Evolutionary conservation across 2,329 filamentous ascomycete species (phyloP).

Genomic region (Cadophora malorum): DNA sequence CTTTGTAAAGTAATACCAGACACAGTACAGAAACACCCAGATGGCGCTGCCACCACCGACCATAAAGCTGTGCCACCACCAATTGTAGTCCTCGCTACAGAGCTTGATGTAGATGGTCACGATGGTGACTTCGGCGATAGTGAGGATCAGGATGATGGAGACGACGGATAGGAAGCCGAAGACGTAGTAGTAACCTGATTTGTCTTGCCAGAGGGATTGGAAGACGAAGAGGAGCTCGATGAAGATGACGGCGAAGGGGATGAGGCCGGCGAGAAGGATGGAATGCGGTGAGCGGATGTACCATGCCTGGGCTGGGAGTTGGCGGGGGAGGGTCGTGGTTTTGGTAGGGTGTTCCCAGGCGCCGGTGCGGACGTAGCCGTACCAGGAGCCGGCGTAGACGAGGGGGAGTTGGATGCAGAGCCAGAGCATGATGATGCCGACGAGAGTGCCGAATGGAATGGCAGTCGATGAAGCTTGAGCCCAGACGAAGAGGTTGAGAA

Average conservation of each 20-base stretch:
- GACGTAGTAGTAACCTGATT: slow-evolving; percentile 90
- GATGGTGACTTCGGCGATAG: slow-evolving; percentile 82
- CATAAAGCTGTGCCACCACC: slow-evolving; percentile 92
- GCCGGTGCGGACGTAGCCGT: slow-evolving; percentile 70
- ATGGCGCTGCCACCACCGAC: slow-evolving; percentile 77
- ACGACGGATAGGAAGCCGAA: slow-evolving; percentile 85
- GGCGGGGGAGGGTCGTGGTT: slow-evolving; percentile 72
- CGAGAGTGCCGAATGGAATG: slow-evolving; percentile 79
- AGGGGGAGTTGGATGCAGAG: slow-evolving; percentile 85
- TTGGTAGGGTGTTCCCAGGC: slow-evolving; percentile 85
- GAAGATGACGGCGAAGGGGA: slow-evolving; percentile 87
- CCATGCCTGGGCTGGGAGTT: slow-evolving; percentile 78
- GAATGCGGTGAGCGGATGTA: slow-evolving; percentile 70
- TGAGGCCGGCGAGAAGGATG: slow-evolving; percentile 74
- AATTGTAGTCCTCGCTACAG: slow-evolving; percentile 85
- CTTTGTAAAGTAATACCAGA: slow-evolving; percentile 84
- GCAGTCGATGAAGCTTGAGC: slow-evolving; percentile 87
- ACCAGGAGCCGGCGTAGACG: slow-evolving; percentile 81
- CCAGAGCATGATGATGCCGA: slow-evolving; percentile 78
- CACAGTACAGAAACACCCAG: slow-evolving; percentile 84
- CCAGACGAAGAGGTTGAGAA: slow-evolving; percentile 90
- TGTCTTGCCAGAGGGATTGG: slow-evolving; percentile 87
- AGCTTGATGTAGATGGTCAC: slow-evolving; percentile 84
- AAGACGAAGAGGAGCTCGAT: slow-evolving; percentile 89
- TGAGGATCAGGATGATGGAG: slow-evolving; percentile 73